Evolutionary conservation across 306 rosid genomes (phyloP).

Genomic region (Castanopsis chinensis): DNA sequence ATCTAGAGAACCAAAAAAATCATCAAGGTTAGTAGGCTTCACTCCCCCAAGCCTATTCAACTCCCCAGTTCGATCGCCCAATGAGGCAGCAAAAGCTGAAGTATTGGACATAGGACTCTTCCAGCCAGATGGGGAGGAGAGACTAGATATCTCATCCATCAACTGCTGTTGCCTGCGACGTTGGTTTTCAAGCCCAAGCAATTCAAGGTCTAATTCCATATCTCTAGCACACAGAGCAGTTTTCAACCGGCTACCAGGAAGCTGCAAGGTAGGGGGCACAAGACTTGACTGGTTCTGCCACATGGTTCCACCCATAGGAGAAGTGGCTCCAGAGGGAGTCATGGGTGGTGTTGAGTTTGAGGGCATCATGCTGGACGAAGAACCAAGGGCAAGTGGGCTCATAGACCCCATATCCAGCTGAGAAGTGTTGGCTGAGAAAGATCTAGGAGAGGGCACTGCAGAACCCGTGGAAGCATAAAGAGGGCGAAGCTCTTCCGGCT

Average conservation of each 20-base stretch:
- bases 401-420: constrained; percentile 54
- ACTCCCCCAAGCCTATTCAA: constrained; percentile 45
- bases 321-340: constrained; percentile 57
- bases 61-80: constrained; percentile 41
- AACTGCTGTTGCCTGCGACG: constrained; percentile 49
- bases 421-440: constrained; percentile 34
- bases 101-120: constrained; percentile 38
- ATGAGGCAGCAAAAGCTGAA: constrained; percentile 39
- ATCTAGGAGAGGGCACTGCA: constrained; percentile 78
- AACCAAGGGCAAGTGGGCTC: constrained; percentile 43
- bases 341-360: constrained; percentile 51
- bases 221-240: constrained; percentile 54
- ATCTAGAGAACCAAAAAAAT: constrained; percentile 48
- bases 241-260: constrained; percentile 60
- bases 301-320: constrained; percentile 50
- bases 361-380: constrained; percentile 52
- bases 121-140: constrained; percentile 61
- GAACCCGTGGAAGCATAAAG: constrained; percentile 84
- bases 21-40: constrained; percentile 62
- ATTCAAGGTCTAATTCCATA: constrained; percentile 44
- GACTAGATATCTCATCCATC: constrained; percentile 51
- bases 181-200: constrained; percentile 44
- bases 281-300: constrained; percentile 51
- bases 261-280: constrained; percentile 58
- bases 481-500: constrained; percentile 79